Base-by-base conservation (phyloP, 257 asterid species). In the Jasminum sambac region DNA sequence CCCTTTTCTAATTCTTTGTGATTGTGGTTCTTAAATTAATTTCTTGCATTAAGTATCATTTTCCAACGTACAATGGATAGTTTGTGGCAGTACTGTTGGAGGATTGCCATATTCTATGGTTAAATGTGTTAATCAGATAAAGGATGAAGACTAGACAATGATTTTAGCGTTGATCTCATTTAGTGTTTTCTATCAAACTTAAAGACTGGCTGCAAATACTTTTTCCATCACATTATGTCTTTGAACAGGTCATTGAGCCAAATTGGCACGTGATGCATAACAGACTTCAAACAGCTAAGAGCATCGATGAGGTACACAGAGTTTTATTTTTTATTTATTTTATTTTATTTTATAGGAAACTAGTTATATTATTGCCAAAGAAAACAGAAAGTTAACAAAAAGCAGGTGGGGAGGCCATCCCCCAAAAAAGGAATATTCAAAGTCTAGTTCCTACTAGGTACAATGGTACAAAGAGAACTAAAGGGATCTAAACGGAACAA, bases 231-330 rank as follows among this genome's bases (percentile, higher is more conserved):
- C 34, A 61, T 70, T 13, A 70, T 48, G 63, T 48, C 70, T 26
- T 36, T 76, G 55, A 80, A 76, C 88, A 94, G 99, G 99, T 94
- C 83, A 76, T 94, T 72, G 99, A 94, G 87, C 99, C 96, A 34
- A 94, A 89, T 83, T 94, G 98, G 98, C 99, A 94, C 73, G 83
- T 91, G 80, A 86, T 94, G 98, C 90, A 84, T 71, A 88, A 64
- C 81, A 89, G 95, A 80, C 96, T 94, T 76, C 98, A 91, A 83
- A 85, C 89, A 70, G 99, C 96, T 38, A 94, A 86, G 83, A 91
- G 98, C 84, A 94, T 94, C 72, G 98, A 91, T 67, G 97, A 94
- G 96, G 99, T 91, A 78, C n/a, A n/a, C n/a, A n/a, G n/a, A n/a
- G n/a, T n/a, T n/a, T n/a, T n/a, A n/a, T n/a, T n/a, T n/a, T n/a